Base-by-base conservation (phyloP, 352 stramenopile species). In the Globisporangium yorkense region DNA sequence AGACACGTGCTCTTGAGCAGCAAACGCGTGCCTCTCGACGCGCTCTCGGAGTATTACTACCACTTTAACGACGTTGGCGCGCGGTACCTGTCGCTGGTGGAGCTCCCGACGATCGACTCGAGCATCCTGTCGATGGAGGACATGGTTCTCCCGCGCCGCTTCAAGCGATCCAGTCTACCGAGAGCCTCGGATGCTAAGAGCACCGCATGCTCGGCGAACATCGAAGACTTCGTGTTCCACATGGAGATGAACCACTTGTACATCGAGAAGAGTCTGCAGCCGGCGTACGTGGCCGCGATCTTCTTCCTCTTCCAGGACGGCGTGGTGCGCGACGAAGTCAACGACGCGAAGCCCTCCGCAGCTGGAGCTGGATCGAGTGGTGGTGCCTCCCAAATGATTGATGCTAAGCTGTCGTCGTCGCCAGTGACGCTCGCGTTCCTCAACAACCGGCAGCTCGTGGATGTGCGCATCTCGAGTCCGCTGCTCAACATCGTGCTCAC, bases 291-390 rank as follows among this genome's bases (percentile, higher is more conserved):
- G 33, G 72, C 75, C 0, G 70, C 66, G 5, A n/a, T 79, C 7
- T 77, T 81, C 58, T 85, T 72, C 68, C 51, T 83, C n/a, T 76
- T 83, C 20, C 75, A 83, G 41, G 57, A 70, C 51, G 75, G 68
- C 12, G 63, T 73, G 5, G 53, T 59, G 18, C 49, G 53, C 9
- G 41, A 63, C 24, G 37, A 47, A 47, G 43, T 47, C 43, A n/a
- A 47, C 18, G 41, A n/a, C 41, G 41, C 12, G 12, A 5, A 24
- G 8, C 5, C 41, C 1, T 2, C 41, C 3, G n/a, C 1, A 4
- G 15, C 5, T 8, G 41, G 18, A 27, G 24, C 1, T 27, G 24
- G 24, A 27, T 27, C 24, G 24, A 27, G 24, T 27, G 24, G 24
- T 27, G 24, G 24, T 27, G 24, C 24, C 24, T 27, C 24, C 15